Base-by-base conservation (phyloP, 345 rosid species). In the Boechera stricta region DNA sequence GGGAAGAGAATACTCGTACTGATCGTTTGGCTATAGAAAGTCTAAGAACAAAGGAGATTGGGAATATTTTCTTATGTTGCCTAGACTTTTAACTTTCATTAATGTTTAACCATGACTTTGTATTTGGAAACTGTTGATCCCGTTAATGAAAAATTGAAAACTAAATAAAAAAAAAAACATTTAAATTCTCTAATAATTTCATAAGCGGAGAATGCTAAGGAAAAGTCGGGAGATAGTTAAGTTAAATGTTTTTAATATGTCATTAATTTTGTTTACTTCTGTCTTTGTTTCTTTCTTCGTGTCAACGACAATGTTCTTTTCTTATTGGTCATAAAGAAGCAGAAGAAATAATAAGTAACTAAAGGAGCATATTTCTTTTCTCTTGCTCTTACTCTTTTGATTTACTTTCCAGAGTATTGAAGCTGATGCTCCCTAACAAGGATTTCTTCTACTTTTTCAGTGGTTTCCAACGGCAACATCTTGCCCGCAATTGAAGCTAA, bases 231-330 rank as follows among this genome's bases (percentile, higher is more conserved):
- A 9, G 10, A 48, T 4, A 10, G 15, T 51, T 48, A 35, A 28
- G 16, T 26, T 5, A 42, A n/a, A 15, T 66, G 32, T 48, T 10
- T 66, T 66, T 66, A 18, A 8, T 66, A 10, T 13, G 61, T 56
- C 24, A 33, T 57, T 18, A 63, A 18, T 6, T 29, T 7, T 51
- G 33, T 51, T 51, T 36, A 36, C 24, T 52, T 67, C 29, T 16
- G 16, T 8, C 21, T 7, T 31, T 28, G 8, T 36, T 33, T 45
- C 41, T 65, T 56, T 56, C 31, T n/a, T 64, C 29, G 56, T 64
- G 66, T 66, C 72, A 66, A 74, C 72, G 65, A 38, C 72, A 74
- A 57, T n/a, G 5, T 26, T 39, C 33, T 52, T 35, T 57, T 66
- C 33, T 35, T 21, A 66, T 57, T 57, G 11, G 72, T 47, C 66